Base-by-base conservation (phyloP, 2,329 filamentous ascomycete genomes). In the Pseudogymnoascus sp. region DNA sequence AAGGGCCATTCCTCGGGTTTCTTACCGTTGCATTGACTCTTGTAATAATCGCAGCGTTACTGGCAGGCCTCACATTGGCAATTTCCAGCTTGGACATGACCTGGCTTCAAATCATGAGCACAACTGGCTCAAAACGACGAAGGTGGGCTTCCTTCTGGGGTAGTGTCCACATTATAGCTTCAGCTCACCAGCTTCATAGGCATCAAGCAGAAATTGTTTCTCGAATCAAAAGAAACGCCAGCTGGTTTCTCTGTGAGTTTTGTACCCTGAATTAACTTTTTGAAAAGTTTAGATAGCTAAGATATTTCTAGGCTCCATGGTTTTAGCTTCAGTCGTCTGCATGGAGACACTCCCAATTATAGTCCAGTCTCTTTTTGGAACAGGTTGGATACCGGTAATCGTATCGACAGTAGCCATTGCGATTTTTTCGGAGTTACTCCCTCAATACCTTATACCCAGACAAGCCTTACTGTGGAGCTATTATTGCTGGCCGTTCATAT, bases 161-260 rank as follows among this genome's bases (percentile, higher is more conserved):
- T 14, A 22, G 50, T 6, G 4, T 59, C 14, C 19, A 59, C 12
- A 4, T 33, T 53, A 24, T 12, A 11, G 38, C 14, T 61, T 41
- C 37, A 53, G 8, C 28, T 66, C 68, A 59, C 67, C 60, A 60
- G n/a, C 31, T 38, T 12, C 4, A 14, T 28, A 71, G 70, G 56
- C 63, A 64, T 28, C 66, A 68, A 37, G 69, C 65, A 16, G 33
- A n/a, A 19, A 61, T 63, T 24, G 63, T 72, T 26, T 38, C 60
- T 19, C 50, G 62, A 19, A 62, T 72, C 61, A 71, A 68, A 61
- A 56, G 50, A 6, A 64, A 68, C 26, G 50, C 37, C n/a, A 70
- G 66, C 40, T 72, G 70, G 70, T 66, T 72, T 65, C 62, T 71
- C 14, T 71, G 70, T 71, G 62, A 65, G 65, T 64, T 11, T 41